Base-by-base conservation (phyloP, 2,329 filamentous ascomycete species). In the Sclerotinia minor region DNA sequence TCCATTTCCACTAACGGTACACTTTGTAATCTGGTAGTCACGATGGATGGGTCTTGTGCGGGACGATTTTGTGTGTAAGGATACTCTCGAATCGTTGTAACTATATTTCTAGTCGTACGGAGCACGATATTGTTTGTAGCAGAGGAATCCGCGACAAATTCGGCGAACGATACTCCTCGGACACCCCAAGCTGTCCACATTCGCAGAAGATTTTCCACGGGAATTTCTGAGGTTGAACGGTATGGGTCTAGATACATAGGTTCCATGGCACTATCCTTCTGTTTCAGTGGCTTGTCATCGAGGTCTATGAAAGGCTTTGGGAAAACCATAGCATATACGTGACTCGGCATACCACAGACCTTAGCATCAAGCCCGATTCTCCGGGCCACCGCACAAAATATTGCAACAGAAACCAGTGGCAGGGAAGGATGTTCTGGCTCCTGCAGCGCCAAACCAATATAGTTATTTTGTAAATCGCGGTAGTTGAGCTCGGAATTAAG, bases 231-330 rank as follows among this genome's bases (percentile, higher is more conserved):
- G 45, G 87, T 84, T 3, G 85, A 87, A 38, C 87, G 85, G 78
- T 91, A 97, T 0, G 94, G 93, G 75, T 97, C 92, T 71, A 97
- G 83, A 76, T 92, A 96, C 86, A 97, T 94, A 58, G 83, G 81
- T 68, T 84, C 81, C 9, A 78, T 78, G 69, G 74, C 72, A 19
- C 77, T 72, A 35, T 81, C 80, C 59, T 83, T 78, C 17, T 76
- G 73, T 9, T 77, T 73, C 8, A 80, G 68, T 35, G 73, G 73
- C 17, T 73, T 72, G 26, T 80, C 86, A 75, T 92, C 85, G 61
- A 93, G 79, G 44, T 88, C 87, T 73, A 85, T 78, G 2, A 86
- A 87, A 0, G 80, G 49, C 0, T 84, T 83, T 6, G 90, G 85
- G 63, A 85, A 83, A 17, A 98, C 87, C 64, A 96, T 87, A 24